Percentiles rank a stretch among this genome's conserved stretches.
Conservation (phyloP, 805 yeast species). For the Kurtzmaniella cleridarum region DNA sequence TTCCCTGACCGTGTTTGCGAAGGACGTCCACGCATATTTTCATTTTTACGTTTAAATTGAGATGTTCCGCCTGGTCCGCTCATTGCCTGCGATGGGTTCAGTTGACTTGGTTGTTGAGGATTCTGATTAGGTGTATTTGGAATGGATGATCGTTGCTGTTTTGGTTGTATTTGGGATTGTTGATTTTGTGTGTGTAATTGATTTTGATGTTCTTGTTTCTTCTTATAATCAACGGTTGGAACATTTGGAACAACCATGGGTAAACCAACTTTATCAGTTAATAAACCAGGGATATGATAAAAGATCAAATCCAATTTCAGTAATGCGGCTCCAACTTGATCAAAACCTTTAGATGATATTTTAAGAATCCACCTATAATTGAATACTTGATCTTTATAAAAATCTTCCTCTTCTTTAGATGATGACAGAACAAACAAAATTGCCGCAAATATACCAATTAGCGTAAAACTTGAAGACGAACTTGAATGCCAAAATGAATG, state of each 20-base stretch:
- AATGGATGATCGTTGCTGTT: neutral
- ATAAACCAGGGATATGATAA: conserved; percentile 68
- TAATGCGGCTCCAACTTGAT: conserved; percentile 72
- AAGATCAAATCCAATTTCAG: conserved; percentile 66
- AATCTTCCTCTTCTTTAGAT: conserved; percentile 54
- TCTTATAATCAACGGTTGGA: conserved; percentile 16
- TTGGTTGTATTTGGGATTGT: conserved; percentile 1
- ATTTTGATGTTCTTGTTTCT: conserved; percentile 7
- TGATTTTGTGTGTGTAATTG: neutral
- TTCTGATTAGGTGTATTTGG: too few species aligned
- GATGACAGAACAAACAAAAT: conserved; percentile 66
- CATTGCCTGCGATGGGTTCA: conserved; percentile 4
- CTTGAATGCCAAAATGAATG: conserved; percentile 90
- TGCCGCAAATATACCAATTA: conserved; percentile 86
- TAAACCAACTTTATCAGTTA: conserved; percentile 33
- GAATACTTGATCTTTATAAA: conserved; percentile 62
- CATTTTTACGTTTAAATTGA: neutral
- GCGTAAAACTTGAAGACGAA: conserved; percentile 69
- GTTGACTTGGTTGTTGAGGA: neutral
- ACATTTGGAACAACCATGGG: conserved; percentile 34
- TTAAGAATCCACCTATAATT: conserved; percentile 75
- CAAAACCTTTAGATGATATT: conserved; percentile 70
- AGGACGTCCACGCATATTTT: neutral
- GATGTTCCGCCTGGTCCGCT: neutral
- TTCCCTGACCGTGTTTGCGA: conserved; percentile 1